Conservation (phyloP, 2,329 filamentous ascomycete species). For the Paramyrothecium roridum region DNA sequence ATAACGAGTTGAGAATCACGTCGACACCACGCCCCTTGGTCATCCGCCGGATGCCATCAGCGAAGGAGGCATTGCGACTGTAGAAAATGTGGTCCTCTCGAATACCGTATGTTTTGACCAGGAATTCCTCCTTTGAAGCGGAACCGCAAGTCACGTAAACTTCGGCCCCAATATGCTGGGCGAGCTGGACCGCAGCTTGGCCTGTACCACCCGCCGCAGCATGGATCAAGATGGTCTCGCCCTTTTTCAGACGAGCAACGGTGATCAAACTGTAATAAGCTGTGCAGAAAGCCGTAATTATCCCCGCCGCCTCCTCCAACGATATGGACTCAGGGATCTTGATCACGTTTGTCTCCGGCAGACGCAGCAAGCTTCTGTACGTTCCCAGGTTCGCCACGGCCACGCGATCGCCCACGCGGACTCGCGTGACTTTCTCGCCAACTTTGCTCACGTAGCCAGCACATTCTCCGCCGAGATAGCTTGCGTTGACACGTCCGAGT, state of each 20-base stretch:
- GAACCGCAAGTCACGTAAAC: conserved; percentile 14
- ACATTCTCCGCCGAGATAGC: no score
- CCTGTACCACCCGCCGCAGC: conserved; percentile 27
- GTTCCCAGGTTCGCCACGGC: no score
- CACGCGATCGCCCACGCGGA: no score
- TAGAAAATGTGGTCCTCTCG: conserved; percentile 25
- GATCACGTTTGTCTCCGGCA: no score
- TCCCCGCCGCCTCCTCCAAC: no score
- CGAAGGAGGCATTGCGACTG: conserved; percentile 22
- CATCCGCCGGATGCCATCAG: conserved; percentile 15
- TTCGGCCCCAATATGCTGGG: conserved; percentile 15
- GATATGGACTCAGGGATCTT: no score
- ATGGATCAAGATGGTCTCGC: conserved; percentile 30
- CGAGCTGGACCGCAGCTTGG: conserved; percentile 24
- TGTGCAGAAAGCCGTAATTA: conserved; percentile 2
- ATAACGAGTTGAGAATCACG: conserved; percentile 24
- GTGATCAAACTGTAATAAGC: conserved; percentile 13
- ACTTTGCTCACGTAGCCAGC: no score
- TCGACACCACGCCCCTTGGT: conserved; percentile 25
- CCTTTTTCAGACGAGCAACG: conserved; percentile 24
- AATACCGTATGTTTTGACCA: conserved; percentile 18
- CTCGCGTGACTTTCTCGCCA: no score
- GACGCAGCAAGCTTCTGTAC: no score
- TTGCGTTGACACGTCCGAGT: no score
- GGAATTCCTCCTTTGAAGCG: conserved; percentile 15